phyloP scores from a whole-genome alignment of 1,284 basidiomycete genomes.

The Fomitiporia mediterranea region DNA sequence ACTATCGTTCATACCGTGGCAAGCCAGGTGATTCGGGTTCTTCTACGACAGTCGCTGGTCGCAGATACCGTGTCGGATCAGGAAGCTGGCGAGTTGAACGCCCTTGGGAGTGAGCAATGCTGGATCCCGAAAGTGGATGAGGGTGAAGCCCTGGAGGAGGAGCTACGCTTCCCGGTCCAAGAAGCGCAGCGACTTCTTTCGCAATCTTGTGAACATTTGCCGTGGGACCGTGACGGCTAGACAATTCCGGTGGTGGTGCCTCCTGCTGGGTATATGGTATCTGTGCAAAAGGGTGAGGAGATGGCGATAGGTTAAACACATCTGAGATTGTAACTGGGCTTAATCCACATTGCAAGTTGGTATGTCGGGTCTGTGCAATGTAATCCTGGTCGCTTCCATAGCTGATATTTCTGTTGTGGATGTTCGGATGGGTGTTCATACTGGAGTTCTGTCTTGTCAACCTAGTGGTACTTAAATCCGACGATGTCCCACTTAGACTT shows the following conservation, averaged over 20 bases:
- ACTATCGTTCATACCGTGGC: constrained; percentile 4
- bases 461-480: background rate
- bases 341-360: background rate
- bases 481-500: background rate
- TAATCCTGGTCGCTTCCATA: background rate
- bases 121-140: background rate
- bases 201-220: constrained; percentile 15
- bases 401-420: no score
- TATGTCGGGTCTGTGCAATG: background rate
- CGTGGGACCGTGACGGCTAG: no score
- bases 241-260: background rate
- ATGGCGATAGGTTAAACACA: background rate
- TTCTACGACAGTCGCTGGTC: background rate
- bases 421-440: background rate
- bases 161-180: background rate
- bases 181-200: constrained; percentile 17
- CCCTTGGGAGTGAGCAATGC: background rate
- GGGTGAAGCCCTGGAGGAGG: background rate
- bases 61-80: background rate
- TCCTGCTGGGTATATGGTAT: background rate
- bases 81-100: constrained; percentile 2
- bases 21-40: constrained; percentile 1
- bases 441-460: background rate
- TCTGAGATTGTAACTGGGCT: background rate
- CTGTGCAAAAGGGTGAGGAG: background rate